Base-by-base conservation (phyloP, 2,329 filamentous ascomycete species). In the Calycina marina region DNA sequence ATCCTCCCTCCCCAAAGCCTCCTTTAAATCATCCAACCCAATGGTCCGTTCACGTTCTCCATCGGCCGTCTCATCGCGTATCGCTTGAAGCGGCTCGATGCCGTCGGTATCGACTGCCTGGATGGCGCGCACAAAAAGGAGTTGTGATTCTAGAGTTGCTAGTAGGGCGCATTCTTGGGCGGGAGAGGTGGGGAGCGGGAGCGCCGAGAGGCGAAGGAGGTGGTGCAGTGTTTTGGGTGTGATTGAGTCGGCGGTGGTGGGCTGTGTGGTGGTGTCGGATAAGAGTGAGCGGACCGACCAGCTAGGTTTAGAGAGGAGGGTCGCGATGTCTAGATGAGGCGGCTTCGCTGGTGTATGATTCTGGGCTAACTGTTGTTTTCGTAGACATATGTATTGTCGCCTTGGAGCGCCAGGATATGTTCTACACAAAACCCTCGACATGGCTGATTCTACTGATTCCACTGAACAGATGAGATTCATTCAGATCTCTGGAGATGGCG, bases 51-150 rank as follows among this genome's bases (percentile, higher is more conserved):
- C 71, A 22, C 57, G 50, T 15, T 67, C 47, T 0, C 68, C 71
- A 9, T 56, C 55, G 2, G 50, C 45, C 1, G 80, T 81, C 59
- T 90, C 86, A 52, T 96, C 88, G 32, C 83, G 72, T 36, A 96
- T 77, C 27, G 77, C 77, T 31, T 71, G 66, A 26, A 98, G 58
- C 0, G 90, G 86, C 35, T 73, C 65, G 0, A 94, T 63, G 3
- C 68, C 73, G 0, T 63, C 57, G 0, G 83, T 86, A 53, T 93
- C 69, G 30, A 93, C 77, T 27, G 66, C 61, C 50, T 93, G 86
- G 13, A 96, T 75, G 40, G 84, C 72, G 39, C 72, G 75, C n/a
- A 96, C 85, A 50, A 98, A 98, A 48, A 80, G 77, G 0, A 98
- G 69, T 52, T 98, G 90, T 18, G 79, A 73, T 32, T 76, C 67